Percentiles rank a stretch among this genome's conserved stretches.
Evolutionary conservation across 2,329 filamentous ascomycete species (phyloP).

Genomic region (Epichloe amarillans): DNA sequence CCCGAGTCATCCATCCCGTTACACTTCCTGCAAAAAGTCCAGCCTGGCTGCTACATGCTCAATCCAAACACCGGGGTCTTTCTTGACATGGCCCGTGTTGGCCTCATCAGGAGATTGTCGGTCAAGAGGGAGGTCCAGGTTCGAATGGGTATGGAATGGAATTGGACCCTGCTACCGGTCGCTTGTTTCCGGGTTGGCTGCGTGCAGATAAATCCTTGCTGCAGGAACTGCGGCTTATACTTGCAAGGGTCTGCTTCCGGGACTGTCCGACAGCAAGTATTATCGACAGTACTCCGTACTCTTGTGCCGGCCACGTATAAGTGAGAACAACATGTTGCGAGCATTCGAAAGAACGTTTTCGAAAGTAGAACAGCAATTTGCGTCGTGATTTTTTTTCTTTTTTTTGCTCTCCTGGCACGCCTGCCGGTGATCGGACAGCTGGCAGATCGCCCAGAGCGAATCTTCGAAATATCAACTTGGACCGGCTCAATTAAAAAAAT

Average conservation of each 20-base stretch:
- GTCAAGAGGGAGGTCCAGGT: background rate
- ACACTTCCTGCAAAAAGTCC: background rate
- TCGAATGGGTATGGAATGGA: background rate
- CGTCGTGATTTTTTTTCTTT: background rate
- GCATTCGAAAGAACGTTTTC: background rate
- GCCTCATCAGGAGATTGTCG: background rate
- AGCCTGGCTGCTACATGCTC: background rate
- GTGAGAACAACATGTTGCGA: no score
- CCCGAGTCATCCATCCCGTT: background rate
- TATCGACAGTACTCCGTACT: background rate
- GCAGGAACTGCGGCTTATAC: background rate
- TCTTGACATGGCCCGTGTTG: background rate
- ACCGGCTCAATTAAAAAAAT: background rate
- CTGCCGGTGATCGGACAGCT: background rate
- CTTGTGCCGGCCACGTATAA: background rate
- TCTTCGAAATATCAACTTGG: background rate
- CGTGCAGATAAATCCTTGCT: background rate
- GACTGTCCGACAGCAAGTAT: background rate
- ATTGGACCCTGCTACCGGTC: background rate
- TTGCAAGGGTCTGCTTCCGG: slow-evolving; percentile 1
- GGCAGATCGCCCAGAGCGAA: background rate
- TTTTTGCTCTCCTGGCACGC: background rate
- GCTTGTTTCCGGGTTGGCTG: slow-evolving; percentile 4
- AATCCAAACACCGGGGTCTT: background rate
- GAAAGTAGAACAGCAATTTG: no score